Percentiles rank a stretch among this genome's conserved stretches.
These are phyloP conservation scores for Solanum hybrid DNA, from an alignment of 305 asterid genomes.

Conservation along the genomic window DNA sequence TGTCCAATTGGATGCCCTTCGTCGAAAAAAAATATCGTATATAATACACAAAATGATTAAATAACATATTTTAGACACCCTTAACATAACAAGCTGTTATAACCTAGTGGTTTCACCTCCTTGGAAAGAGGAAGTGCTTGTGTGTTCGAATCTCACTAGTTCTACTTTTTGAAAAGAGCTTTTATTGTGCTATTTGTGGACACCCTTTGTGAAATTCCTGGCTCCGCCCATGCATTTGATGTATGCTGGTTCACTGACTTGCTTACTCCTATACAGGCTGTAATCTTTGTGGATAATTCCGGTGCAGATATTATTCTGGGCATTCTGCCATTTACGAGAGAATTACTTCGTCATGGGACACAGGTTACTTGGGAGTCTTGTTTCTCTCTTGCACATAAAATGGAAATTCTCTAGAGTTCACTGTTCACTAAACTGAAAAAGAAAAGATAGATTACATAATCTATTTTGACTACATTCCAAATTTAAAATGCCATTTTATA, in stretches of 20 bases:
- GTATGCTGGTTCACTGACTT: constrained; percentile 18
- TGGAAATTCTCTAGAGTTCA: background rate
- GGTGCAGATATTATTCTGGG: constrained; percentile 92
- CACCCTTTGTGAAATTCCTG: background rate
- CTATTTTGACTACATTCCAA: background rate
- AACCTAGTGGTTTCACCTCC: background rate
- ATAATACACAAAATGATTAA: background rate
- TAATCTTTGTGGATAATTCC: constrained; percentile 84
- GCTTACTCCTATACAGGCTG: constrained; percentile 39
- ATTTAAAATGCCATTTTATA: background rate
- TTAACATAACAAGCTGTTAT: background rate
- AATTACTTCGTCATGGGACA: constrained; percentile 71
- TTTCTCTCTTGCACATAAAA: background rate
- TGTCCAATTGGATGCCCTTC: no score
- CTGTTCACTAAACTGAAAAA: background rate
- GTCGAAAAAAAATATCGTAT: background rate
- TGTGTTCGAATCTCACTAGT: background rate
- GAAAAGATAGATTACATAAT: background rate
- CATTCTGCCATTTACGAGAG: constrained; percentile 86
- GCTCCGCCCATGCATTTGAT: background rate
- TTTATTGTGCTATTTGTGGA: background rate
- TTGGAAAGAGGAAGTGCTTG: background rate
- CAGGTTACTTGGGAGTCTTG: constrained; percentile 39
- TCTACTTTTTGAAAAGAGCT: background rate
- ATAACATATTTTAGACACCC: background rate